phyloP scores from a whole-genome alignment of 495 filamentous ascomycete genomes.

The Lasiosphaeria hispida region DNA sequence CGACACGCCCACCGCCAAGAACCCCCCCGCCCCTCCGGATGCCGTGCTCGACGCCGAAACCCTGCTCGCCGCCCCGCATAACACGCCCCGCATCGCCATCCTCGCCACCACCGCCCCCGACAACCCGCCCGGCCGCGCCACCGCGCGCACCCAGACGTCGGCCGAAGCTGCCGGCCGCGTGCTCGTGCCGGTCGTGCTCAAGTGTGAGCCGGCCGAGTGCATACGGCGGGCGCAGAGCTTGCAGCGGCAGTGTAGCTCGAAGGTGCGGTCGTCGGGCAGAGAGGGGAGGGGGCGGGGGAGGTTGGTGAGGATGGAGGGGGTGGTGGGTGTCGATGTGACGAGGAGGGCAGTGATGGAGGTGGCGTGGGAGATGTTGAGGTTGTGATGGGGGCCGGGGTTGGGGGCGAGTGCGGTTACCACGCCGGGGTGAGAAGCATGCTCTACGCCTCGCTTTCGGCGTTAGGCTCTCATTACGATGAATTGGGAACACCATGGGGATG shows the following conservation, averaged over 20 bases:
- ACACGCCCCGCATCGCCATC: slow-evolving; percentile 19
- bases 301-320: background rate
- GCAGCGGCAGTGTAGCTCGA: slow-evolving; percentile 20
- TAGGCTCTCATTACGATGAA: too few species aligned
- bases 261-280: background rate
- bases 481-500: too few species aligned
- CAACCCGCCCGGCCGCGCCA: slow-evolving; percentile 17
- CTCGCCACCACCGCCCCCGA: slow-evolving; percentile 23
- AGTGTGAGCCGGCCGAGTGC: slow-evolving; percentile 18
- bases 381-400: slow-evolving; percentile 15
- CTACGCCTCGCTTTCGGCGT: too few species aligned
- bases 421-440: too few species aligned
- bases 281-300: background rate
- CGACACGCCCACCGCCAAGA: background rate
- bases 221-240: slow-evolving; percentile 13
- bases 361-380: slow-evolving; percentile 27
- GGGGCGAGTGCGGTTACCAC: background rate
- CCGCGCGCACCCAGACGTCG: slow-evolving; percentile 13
- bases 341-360: slow-evolving; percentile 19
- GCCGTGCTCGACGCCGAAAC: slow-evolving; percentile 10
- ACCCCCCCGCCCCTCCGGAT: too few species aligned
- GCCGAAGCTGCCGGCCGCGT: slow-evolving; percentile 17
- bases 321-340: slow-evolving; percentile 14
- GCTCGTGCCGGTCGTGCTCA: slow-evolving; percentile 22
- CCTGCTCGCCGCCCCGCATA: slow-evolving; percentile 18